Evolutionary conservation across 202 grass and related monocot genomes (phyloP).

Genomic region (Setaria italica): DNA sequence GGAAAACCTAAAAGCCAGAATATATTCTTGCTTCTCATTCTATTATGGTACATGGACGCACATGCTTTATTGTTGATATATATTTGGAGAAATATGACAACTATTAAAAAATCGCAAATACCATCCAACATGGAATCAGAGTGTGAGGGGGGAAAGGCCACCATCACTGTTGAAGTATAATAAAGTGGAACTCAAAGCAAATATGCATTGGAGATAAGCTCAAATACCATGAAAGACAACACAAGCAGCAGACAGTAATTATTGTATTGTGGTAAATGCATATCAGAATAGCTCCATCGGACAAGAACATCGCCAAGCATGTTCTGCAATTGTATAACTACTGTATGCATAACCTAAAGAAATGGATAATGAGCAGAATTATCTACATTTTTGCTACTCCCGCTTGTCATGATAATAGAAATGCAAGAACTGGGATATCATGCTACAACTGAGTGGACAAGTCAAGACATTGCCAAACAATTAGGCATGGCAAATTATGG

Average conservation of each 20-base stretch:
- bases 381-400: background rate
- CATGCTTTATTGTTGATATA: too few species aligned
- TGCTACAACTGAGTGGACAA: background rate
- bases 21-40: too few species aligned
- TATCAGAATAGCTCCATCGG: background rate
- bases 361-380: background rate
- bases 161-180: background rate
- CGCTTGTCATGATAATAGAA: background rate
- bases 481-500: background rate
- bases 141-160: background rate
- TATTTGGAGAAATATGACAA: background rate
- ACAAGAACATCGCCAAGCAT: background rate
- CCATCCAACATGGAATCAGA: background rate
- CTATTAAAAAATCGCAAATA: background rate
- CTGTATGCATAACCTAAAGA: background rate
- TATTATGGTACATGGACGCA: too few species aligned
- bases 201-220: background rate
- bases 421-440: background rate
- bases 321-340: background rate
- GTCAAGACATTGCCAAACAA: background rate
- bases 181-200: background rate
- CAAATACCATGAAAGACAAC: background rate
- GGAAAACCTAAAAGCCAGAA: too few species aligned
- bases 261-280: background rate
- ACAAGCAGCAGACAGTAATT: background rate